Percentiles rank a stretch among this genome's conserved stretches.
These are phyloP conservation scores for Claviceps cyperi DNA, from an alignment of 2,329 filamentous ascomycete species.

Conservation along the genomic window DNA sequence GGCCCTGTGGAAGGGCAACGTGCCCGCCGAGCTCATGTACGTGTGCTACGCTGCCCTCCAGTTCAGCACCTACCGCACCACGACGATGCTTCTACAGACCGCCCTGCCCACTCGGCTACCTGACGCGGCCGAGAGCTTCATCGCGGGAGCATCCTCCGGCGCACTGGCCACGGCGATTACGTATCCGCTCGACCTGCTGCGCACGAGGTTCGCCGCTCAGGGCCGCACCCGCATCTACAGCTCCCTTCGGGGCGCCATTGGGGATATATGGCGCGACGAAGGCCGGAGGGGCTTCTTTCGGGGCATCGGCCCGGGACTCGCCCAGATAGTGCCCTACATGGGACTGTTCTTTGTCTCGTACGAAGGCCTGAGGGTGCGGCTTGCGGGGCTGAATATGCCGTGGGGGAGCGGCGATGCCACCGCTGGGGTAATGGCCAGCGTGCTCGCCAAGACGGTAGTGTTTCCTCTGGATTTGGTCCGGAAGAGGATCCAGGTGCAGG, in stretches of 20 bases:
- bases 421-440: conserved; percentile 65
- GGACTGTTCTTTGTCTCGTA: conserved; percentile 89
- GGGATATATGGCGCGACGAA: conserved; percentile 61
- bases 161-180: conserved; percentile 69
- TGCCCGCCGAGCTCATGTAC: conserved; percentile 90
- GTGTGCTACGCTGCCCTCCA: conserved; percentile 79
- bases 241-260: conserved; percentile 53
- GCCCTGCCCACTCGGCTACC: conserved; percentile 36
- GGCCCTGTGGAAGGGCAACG: conserved; percentile 92
- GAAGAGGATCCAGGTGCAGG: conserved; percentile 90
- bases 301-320: conserved; percentile 65
- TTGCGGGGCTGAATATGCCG: conserved; percentile 42
- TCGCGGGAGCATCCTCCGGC: conserved; percentile 71
- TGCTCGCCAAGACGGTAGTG: conserved; percentile 74
- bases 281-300: conserved; percentile 74
- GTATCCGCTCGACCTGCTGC: conserved; percentile 84
- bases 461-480: conserved; percentile 88
- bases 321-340: conserved; percentile 92
- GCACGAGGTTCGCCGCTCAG: conserved; percentile 94
- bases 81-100: conserved; percentile 51
- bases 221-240: conserved; percentile 66
- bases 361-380: conserved; percentile 53
- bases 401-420: conserved; percentile 71
- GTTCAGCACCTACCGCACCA: conserved; percentile 74
- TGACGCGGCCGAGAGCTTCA: conserved; percentile 59